A percentile compares a stretch with the other conserved stretches of the same genome.
Conservation (phyloP, 768 basidiomycete species). For the Cantharellus anzutake region DNA sequence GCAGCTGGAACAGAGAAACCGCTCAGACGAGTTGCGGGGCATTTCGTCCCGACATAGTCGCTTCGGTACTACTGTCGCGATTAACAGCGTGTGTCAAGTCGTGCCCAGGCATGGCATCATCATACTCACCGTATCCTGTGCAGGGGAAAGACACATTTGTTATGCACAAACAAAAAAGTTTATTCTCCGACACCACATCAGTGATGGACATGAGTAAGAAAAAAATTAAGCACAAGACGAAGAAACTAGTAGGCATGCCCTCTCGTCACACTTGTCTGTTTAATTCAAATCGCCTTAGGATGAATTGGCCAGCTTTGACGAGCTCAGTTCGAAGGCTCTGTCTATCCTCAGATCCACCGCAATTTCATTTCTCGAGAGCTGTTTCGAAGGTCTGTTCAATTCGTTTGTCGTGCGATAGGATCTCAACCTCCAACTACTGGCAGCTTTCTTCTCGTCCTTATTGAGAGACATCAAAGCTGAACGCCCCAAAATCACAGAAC, state of each 20-base stretch:
- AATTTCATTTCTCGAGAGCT: conserved; percentile 53
- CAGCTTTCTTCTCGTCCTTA: conserved; percentile 72
- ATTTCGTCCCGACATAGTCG: conserved; percentile 74
- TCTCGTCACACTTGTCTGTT: not conserved
- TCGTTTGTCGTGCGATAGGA: not conserved
- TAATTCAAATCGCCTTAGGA: conserved; percentile 19
- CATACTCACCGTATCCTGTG: not conserved
- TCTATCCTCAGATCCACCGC: conserved; percentile 49
- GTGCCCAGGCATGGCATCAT: not conserved
- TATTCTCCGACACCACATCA: conserved; percentile 43
- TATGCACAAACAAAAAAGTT: conserved; percentile 70
- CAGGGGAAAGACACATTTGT: conserved; percentile 28
- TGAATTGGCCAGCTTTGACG: conserved; percentile 40
- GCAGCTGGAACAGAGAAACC: conserved; percentile 49
- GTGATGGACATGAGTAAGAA: conserved; percentile 57
- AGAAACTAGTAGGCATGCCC: conserved; percentile 16
- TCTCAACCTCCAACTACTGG: not conserved
- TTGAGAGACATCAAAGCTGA: conserved; percentile 90
- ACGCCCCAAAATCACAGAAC: conserved; percentile 80
- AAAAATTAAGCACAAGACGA: conserved; percentile 30
- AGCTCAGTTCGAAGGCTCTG: conserved; percentile 28
- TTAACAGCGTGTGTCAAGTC: conserved; percentile 29
- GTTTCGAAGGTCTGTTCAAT: conserved; percentile 64
- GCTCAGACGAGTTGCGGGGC: conserved; percentile 33
- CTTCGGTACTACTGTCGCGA: conserved; percentile 87